Base-by-base conservation (phyloP, 2,329 filamentous ascomycete species). In the Phoma herbarum region DNA sequence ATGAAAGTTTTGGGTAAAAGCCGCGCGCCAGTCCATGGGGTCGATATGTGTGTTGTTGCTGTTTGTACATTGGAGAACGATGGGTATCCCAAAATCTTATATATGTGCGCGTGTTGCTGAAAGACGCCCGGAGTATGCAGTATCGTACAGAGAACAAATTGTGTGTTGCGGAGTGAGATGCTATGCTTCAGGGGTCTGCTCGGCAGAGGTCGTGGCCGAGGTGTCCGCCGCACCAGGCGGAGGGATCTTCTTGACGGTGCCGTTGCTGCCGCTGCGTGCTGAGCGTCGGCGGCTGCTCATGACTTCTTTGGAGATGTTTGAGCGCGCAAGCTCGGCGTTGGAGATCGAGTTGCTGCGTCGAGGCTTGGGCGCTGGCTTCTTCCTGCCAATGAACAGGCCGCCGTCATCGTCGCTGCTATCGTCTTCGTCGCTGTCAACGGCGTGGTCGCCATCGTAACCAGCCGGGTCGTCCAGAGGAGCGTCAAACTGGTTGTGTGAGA, bases 201-300 rank as follows among this genome's bases (percentile, higher is more conserved):
- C 57, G 42, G 52, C 47, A 1, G 51, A 52, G 14, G 46, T 35
- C 14, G 45, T 20, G 16, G 42, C 20, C 3, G 46, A 37, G 10
- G 45, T 33, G 12, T 59, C 50, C 7, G 43, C 52, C 28, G 51
- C 57, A 22, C 52, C 70, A 26, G 66, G 62, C 47, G 73, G 69
- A 28, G 74, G 72, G 14, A 82, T 72, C 65, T 82, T 82, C 68
- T 83, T 82, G 65, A 83, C 80, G 8, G 81, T 83, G 29, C 81
- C 80, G 62, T 79, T 81, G 66, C 81, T 83, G 23, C 80, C 81
- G 62, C 80, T 83, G 33, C 81, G 75, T 11, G 74, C 76, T 35
- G 78, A 77, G 75, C 80, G 67, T 66, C 79, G 62, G 62, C 78
- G 66, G 64, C 60, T 43, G 44, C 52, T 49, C 54, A 66, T 31